These are phyloP conservation scores for Elsinoe fawcettii DNA, from an alignment of 2,329 filamentous ascomycete genomes.

Conservation along the genomic window DNA sequence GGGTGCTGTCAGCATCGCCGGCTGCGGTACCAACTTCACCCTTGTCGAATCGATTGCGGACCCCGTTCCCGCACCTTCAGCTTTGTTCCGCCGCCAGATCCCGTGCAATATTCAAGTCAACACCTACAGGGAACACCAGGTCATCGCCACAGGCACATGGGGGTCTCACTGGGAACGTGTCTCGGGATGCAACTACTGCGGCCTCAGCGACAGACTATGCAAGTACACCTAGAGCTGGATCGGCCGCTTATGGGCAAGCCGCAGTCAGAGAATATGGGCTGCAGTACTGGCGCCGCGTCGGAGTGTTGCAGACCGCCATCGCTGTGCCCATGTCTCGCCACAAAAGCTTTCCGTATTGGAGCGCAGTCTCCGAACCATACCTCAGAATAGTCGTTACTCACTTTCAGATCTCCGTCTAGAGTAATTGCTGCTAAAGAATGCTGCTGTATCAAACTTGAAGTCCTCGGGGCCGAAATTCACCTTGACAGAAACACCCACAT, in stretches of 20 bases:
- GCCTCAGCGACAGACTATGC: not conserved
- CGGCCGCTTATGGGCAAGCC: not conserved
- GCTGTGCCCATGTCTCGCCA: too few species aligned
- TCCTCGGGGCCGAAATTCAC: too few species aligned
- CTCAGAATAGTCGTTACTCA: too few species aligned
- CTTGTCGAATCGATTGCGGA: not conserved
- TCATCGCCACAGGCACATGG: not conserved
- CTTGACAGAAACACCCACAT: too few species aligned
- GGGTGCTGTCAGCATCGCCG: not conserved
- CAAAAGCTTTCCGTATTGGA: too few species aligned
- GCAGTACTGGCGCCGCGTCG: not conserved
- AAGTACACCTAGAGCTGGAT: not conserved
- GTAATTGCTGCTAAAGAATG: too few species aligned
- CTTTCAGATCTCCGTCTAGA: too few species aligned
- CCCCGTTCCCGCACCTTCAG: too few species aligned
- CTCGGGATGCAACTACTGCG: constrained; percentile 9
- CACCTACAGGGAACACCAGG: not conserved
- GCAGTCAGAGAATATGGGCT: not conserved
- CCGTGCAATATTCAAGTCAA: not conserved
- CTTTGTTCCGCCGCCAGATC: too few species aligned
- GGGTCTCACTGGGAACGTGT: not conserved
- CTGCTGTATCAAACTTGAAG: too few species aligned
- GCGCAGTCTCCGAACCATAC: too few species aligned
- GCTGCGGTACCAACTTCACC: not conserved
- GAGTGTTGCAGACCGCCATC: not conserved